Evolutionary conservation across 2,329 filamentous ascomycete genomes (phyloP), one percentile per base, ranked within the genome.

Genomic region (Penicillium rolfsii): DNA sequence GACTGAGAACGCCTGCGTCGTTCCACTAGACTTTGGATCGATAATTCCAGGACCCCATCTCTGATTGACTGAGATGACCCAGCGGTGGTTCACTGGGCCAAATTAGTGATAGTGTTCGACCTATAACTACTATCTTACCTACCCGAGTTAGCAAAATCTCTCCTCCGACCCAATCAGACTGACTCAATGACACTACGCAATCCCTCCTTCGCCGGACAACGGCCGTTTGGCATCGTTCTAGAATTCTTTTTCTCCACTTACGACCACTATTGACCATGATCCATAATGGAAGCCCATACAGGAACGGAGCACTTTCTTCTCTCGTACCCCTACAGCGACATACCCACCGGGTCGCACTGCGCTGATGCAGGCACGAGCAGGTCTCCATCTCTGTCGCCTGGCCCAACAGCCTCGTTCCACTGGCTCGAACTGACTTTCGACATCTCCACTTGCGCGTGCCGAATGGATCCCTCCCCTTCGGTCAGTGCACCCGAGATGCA

Each of bases 401-500:
- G 53, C 5, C 19, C 19, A 30, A 22, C 22, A 48, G 26, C 0
- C 53, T 38, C 22, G 38, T 38, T 19, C 14, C 11, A 46, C 53
- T 56, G 53, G 41, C 9, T 35, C 41, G 36, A 38, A n/a, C 33
- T n/a, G 22, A 8, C 54, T 14, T 19, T 53, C 8, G 22, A 53
- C 4, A 36, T 19, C 14, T 33, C 50, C 55, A 61, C 55, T 43
- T 28, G 49, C 49, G 49, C 49, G 40, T 36, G 36, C 52, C 43
- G 16, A n/a, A 54, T 54, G 36, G 35, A 43, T 55, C 38, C 24
- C 40, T 46, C 24, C 24, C 28, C 14, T 41, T 58, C 61, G 61
- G 55, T 60, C 61, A 57, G 48, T 58, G 58, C 58, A 58, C 58
- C 58, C 61, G 54, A 63, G 46, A 52, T 50, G 40, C 45, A 28